A percentile compares a stretch with the other conserved stretches of the same genome.
phyloP scores from a whole-genome alignment of 75 land plant species.

The Picea sitchensis region DNA sequence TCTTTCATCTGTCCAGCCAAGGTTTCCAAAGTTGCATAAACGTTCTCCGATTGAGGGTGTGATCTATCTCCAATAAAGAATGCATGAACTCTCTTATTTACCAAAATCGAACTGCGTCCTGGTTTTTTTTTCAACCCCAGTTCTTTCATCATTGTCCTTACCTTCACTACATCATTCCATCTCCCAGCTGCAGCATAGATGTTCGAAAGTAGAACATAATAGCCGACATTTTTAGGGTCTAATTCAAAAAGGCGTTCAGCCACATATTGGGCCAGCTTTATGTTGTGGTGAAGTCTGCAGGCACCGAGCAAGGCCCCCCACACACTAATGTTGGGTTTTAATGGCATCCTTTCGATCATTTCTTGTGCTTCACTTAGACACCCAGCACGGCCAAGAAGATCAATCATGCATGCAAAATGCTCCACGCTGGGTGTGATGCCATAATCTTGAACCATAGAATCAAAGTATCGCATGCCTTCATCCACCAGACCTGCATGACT shows the following conservation, averaged over 20 bases:
- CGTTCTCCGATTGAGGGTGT: slow-evolving; percentile 12
- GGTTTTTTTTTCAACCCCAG: slow-evolving; percentile 7
- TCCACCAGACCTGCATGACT: slow-evolving; percentile 61
- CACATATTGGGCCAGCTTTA: slow-evolving; percentile 7
- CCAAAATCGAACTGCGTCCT: slow-evolving; percentile 9
- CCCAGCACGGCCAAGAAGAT: slow-evolving; percentile 24
- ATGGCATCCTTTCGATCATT: background rate
- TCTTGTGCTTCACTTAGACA: slow-evolving; percentile 14
- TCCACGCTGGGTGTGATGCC: slow-evolving; percentile 14
- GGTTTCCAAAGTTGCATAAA: slow-evolving; percentile 12
- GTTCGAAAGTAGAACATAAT: slow-evolving; percentile 14
- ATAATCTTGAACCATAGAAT: slow-evolving; percentile 27
- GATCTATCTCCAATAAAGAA: slow-evolving; percentile 9
- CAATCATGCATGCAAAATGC: slow-evolving; percentile 17
- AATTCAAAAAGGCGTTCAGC: slow-evolving; percentile 7
- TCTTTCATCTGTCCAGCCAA: slow-evolving; percentile 13
- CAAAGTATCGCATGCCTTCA: slow-evolving; percentile 50
- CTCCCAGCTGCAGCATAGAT: slow-evolving; percentile 12
- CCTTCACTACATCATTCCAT: slow-evolving; percentile 11
- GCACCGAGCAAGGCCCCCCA: slow-evolving; percentile 13
- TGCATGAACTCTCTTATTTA: background rate
- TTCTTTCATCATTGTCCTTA: slow-evolving; percentile 13
- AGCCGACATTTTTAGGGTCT: slow-evolving; percentile 12
- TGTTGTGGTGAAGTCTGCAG: slow-evolving; percentile 8
- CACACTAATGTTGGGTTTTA: slow-evolving; percentile 3